These are phyloP conservation scores for Sporothrix luriei DNA, from an alignment of 2,329 filamentous ascomycete genomes.

Conservation along the genomic window DNA sequence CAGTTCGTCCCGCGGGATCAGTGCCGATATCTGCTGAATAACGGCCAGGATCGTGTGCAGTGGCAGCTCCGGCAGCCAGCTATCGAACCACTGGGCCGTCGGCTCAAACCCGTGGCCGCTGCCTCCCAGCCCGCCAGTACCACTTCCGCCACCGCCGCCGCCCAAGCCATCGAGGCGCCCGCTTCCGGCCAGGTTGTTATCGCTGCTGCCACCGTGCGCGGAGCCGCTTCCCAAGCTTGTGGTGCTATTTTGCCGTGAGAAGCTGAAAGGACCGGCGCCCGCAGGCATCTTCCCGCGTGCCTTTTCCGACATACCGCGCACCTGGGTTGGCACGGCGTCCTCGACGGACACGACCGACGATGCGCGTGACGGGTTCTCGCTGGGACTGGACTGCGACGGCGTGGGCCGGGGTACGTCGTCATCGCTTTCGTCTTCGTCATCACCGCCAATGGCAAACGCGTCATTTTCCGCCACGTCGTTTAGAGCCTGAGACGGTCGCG, in stretches of 20 bases:
- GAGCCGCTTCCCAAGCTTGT: slow-evolving; percentile 74
- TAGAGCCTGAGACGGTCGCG: slow-evolving; percentile 53
- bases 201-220: slow-evolving; percentile 21
- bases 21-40: slow-evolving; percentile 65
- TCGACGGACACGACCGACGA: slow-evolving; percentile 72
- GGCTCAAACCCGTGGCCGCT: slow-evolving; percentile 64
- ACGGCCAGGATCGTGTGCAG: slow-evolving; percentile 82
- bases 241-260: slow-evolving; percentile 88
- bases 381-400: slow-evolving; percentile 61
- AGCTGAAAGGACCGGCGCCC: slow-evolving; percentile 64
- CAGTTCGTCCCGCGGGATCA: slow-evolving; percentile 58
- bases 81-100: slow-evolving; percentile 83
- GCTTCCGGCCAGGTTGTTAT: slow-evolving; percentile 14
- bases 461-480: slow-evolving; percentile 77
- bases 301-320: slow-evolving; percentile 95
- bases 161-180: slow-evolving; percentile 10
- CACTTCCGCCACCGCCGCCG: slow-evolving; percentile 15
- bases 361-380: slow-evolving; percentile 63
- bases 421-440: slow-evolving; percentile 86
- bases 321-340: slow-evolving; percentile 77
- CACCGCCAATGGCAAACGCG: slow-evolving; percentile 86
- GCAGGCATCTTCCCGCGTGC: slow-evolving; percentile 94
- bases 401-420: slow-evolving; percentile 56
- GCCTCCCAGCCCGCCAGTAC: neutral
- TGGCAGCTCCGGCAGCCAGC: slow-evolving; percentile 88